phyloP scores from a whole-genome alignment of 2,329 filamentous ascomycete genomes.

The Stagonosporopsis rhizophila region DNA sequence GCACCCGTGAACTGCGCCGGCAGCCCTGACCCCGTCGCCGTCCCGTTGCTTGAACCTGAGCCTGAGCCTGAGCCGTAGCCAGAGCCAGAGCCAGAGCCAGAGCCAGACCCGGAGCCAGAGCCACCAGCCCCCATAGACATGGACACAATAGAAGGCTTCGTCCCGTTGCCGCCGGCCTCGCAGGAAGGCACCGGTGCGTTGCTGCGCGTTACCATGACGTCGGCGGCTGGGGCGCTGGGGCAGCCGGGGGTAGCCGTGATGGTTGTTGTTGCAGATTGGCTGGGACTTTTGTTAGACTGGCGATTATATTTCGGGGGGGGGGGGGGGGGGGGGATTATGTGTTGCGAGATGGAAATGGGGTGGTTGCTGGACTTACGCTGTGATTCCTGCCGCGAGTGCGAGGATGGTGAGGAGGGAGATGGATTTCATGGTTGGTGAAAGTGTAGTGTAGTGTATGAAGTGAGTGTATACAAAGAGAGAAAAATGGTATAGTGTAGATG shows the following conservation, averaged over 20 bases:
- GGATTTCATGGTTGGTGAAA: conserved; percentile 16
- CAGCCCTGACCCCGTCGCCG: background rate
- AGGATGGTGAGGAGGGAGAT: conserved; percentile 2
- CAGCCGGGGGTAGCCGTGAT: conserved; percentile 26
- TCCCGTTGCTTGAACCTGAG: too few species aligned
- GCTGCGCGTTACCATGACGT: conserved; percentile 30
- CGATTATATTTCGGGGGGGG: too few species aligned
- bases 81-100: too few species aligned
- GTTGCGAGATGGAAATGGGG: too few species aligned
- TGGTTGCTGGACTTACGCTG: conserved; percentile 19
- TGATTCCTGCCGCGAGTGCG: conserved; percentile 7
- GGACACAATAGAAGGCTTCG: conserved; percentile 27
- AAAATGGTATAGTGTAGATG: too few species aligned
- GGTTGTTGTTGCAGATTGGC: conserved; percentile 17
- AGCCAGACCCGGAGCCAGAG: too few species aligned
- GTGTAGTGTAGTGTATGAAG: background rate
- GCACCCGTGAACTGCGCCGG: background rate
- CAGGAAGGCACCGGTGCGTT: conserved; percentile 23
- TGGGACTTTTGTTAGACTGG: conserved; percentile 1
- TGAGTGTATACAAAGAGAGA: background rate
- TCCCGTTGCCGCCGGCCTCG: conserved; percentile 26
- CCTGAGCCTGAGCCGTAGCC: too few species aligned
- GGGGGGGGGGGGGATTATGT: too few species aligned
- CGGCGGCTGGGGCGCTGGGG: conserved; percentile 22
- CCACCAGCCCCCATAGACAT: too few species aligned